Conservation (phyloP, 2,329 filamentous ascomycete genomes). For the Cytospora leucostoma region DNA sequence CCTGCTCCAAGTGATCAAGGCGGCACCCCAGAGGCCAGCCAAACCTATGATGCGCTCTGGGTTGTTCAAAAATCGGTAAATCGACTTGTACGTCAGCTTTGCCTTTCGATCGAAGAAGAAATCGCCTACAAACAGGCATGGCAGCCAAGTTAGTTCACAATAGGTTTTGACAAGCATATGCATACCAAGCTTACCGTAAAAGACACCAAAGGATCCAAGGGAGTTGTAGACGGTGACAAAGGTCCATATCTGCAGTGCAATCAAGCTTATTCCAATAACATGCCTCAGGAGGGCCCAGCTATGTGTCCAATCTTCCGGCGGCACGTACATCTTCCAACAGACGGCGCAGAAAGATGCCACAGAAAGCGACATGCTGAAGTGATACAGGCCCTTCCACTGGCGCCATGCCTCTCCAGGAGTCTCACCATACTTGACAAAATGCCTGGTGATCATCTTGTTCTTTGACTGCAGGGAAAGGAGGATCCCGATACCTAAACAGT, state of each 20-base stretch:
- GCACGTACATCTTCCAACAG: conserved; percentile 92
- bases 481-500: conserved; percentile 81
- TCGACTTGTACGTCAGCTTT: conserved; percentile 92
- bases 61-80: conserved; percentile 98
- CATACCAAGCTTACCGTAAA: conserved; percentile 63
- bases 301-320: conserved; percentile 84
- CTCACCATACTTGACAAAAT: conserved; percentile 97
- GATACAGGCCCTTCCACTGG: conserved; percentile 96
- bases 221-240: conserved; percentile 92
- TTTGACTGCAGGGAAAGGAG: conserved; percentile 85
- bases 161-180: neutral
- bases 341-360: conserved; percentile 87
- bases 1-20: conserved; percentile 87
- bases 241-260: conserved; percentile 90
- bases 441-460: conserved; percentile 91
- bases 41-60: conserved; percentile 92
- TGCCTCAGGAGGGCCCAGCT: conserved; percentile 86
- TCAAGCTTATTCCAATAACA: conserved; percentile 76
- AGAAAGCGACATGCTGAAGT: conserved; percentile 88
- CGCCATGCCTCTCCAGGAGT: conserved; percentile 89
- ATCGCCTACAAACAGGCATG: conserved; percentile 57
- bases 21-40: conserved; percentile 93
- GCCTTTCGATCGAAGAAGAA: conserved; percentile 93
- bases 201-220: conserved; percentile 97
- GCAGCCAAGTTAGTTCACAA: neutral